phyloP scores from a whole-genome alignment of 805 yeast species.

The Yarrowia deformans region DNA sequence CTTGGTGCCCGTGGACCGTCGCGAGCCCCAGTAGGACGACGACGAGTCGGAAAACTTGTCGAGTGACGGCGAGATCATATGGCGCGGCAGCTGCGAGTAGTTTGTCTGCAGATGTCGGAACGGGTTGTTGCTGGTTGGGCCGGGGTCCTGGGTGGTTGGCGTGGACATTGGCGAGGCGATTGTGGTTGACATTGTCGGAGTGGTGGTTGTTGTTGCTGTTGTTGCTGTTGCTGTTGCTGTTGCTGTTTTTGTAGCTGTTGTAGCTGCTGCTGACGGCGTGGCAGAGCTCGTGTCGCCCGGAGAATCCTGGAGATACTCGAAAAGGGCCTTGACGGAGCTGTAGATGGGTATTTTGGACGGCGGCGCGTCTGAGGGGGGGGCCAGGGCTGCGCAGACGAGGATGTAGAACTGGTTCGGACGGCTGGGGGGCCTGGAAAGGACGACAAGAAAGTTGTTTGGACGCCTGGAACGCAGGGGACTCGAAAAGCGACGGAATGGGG shows the following conservation, averaged over 20 bases:
- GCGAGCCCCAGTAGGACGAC: constrained; percentile 25
- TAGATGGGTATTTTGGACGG: constrained; percentile 6
- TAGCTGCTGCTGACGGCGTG: no score
- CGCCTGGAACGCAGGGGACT: constrained; percentile 8
- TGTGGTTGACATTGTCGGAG: constrained; percentile 25
- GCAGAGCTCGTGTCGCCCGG: not conserved
- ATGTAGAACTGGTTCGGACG: no score
- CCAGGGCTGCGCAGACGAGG: no score
- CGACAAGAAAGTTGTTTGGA: not conserved
- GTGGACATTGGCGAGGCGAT: constrained; percentile 40
- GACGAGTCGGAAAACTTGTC: constrained; percentile 39
- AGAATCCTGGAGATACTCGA: constrained; percentile 1
- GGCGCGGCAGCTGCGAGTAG: constrained; percentile 35
- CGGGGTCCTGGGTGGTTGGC: constrained; percentile 38
- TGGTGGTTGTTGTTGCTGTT: not conserved
- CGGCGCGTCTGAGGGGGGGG: not conserved
- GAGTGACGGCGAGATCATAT: constrained; percentile 33
- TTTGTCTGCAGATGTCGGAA: constrained; percentile 35
- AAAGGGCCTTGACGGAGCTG: constrained; percentile 11
- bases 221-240: constrained; percentile 14
- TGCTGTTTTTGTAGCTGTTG: not conserved
- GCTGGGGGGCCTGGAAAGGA: not conserved
- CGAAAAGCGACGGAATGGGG: constrained; percentile 17
- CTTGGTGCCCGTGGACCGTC: constrained; percentile 36
- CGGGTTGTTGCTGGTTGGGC: constrained; percentile 13